A percentile compares a stretch with the other conserved stretches of the same genome.
Evolutionary conservation across 1,284 basidiomycete genomes (phyloP).

Genomic region (Ustilago lituana): DNA sequence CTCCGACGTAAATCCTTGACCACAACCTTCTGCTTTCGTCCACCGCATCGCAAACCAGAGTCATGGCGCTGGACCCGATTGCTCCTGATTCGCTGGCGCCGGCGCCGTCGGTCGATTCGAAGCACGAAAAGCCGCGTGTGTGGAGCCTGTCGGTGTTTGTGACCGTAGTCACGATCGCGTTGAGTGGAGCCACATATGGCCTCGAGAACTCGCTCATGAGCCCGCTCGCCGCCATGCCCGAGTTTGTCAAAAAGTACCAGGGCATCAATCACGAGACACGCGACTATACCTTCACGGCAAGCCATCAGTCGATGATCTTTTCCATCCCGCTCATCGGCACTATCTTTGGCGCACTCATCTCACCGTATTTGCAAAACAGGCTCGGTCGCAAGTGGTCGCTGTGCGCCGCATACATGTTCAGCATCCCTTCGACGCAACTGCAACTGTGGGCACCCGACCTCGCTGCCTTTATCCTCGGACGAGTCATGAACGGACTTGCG

Average conservation of each 20-base stretch:
- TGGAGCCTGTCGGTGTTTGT: slow-evolving; percentile 41
- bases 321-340: slow-evolving; percentile 55
- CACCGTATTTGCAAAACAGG: slow-evolving; percentile 39
- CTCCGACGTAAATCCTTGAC: no score
- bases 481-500: slow-evolving; percentile 52
- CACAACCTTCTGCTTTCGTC: not conserved
- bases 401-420: slow-evolving; percentile 49
- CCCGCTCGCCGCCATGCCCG: slow-evolving; percentile 51
- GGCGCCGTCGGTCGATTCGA: slow-evolving; percentile 5
- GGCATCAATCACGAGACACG: slow-evolving; percentile 45
- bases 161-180: slow-evolving; percentile 44
- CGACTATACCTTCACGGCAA: slow-evolving; percentile 51
- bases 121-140: slow-evolving; percentile 8
- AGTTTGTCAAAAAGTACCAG: slow-evolving; percentile 52
- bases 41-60: not conserved
- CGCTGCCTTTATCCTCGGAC: slow-evolving; percentile 52
- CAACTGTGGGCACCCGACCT: slow-evolving; percentile 58
- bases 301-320: slow-evolving; percentile 56
- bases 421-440: slow-evolving; percentile 52
- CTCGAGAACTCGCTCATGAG: slow-evolving; percentile 57
- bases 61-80: slow-evolving; percentile 10
- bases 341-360: slow-evolving; percentile 49
- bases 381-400: slow-evolving; percentile 56
- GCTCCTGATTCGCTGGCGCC: slow-evolving; percentile 4
- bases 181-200: slow-evolving; percentile 49